Evolutionary conservation across 1,284 basidiomycete genomes (phyloP).

Genomic region (Ganoderma lucidum): DNA sequence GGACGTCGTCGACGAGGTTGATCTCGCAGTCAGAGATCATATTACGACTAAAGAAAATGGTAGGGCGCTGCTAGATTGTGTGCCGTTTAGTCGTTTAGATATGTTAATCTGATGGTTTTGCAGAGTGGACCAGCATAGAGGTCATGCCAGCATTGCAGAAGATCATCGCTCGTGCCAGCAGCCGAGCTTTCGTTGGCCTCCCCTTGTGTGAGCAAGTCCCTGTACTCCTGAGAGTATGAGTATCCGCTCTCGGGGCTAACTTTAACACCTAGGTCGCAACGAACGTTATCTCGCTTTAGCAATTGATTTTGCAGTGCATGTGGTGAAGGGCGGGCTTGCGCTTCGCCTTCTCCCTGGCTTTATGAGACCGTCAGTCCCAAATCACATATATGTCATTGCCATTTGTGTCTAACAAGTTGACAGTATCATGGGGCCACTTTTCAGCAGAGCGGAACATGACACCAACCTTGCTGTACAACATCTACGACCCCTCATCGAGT

Average conservation of each 20-base stretch:
- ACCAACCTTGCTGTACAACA: background rate
- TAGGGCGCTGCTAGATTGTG: background rate
- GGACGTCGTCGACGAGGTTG: constrained; percentile 39
- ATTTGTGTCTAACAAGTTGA: background rate
- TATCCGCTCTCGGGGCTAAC: background rate
- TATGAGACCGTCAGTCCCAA: background rate
- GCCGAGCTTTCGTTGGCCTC: constrained; percentile 54
- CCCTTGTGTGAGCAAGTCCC: constrained; percentile 42
- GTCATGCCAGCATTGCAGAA: constrained; percentile 12
- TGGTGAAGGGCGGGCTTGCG: constrained; percentile 10
- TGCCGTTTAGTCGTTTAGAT: too few relatives aligned
- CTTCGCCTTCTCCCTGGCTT: constrained; percentile 20
- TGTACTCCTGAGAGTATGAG: background rate
- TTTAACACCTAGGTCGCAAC: constrained; percentile 18
- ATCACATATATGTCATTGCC: background rate
- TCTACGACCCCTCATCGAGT: background rate
- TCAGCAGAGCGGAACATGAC: background rate
- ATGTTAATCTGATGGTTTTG: background rate
- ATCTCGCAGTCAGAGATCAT: constrained; percentile 28
- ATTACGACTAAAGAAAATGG: constrained; percentile 24
- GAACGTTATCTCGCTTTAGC: constrained; percentile 24
- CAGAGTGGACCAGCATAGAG: constrained; percentile 20
- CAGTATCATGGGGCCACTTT: background rate
- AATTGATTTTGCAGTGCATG: constrained; percentile 11
- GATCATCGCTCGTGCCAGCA: constrained; percentile 39